Evolutionary conservation across 495 filamentous ascomycete genomes (phyloP), one percentile per base, ranked within the genome.

Genomic region (Evernia prunastri): DNA sequence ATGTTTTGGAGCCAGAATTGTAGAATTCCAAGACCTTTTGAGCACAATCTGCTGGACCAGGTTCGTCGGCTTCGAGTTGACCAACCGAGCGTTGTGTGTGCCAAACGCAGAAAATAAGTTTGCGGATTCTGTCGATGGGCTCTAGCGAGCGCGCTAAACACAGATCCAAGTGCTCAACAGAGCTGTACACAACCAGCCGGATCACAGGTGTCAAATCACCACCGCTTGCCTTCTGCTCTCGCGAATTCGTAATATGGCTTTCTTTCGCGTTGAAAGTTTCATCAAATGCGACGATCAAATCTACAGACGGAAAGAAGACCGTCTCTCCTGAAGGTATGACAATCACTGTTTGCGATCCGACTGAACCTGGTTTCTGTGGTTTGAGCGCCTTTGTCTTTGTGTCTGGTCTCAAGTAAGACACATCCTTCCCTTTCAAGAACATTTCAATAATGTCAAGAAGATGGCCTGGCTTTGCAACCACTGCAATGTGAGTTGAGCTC

Each of bases 141-240:
- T 75, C 65, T 39, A 80, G 47, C n/a, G 76, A 67, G 2, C 61
- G 37, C 8, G 81, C 77, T 29, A 84, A 70, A 61, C 81, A 84
- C 43, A 76, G 73, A 61, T 81, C 77, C 45, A 86, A 76, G 63
- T 87, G 84, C 66, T 87, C 83, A 56, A 80, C 78, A 6, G 81
- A 77, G 62, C 81, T 82, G 39, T 79, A 74, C 11, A 86, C 74
- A 15, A 86, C 63, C 13, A 86, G 71, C 63, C 79, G 75, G 35
- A 85, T 74, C n/a, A 84, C 75, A 4, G 82, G 82, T 23, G 81
- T 67, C 51, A 79, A 70, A 33, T 74, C 67, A 25, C 73, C 73
- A 49, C 77, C 72, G 1, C 75, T 75, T 58, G 76, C 71, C 66
- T 73, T 76, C 8, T 77, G 78, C 5, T 74, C 77, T 63, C 79